A percentile compares a stretch with the other conserved stretches of the same genome.
Evolutionary conservation across 2,329 filamentous ascomycete species (phyloP).

Genomic region (Fusarium subtropicale): DNA sequence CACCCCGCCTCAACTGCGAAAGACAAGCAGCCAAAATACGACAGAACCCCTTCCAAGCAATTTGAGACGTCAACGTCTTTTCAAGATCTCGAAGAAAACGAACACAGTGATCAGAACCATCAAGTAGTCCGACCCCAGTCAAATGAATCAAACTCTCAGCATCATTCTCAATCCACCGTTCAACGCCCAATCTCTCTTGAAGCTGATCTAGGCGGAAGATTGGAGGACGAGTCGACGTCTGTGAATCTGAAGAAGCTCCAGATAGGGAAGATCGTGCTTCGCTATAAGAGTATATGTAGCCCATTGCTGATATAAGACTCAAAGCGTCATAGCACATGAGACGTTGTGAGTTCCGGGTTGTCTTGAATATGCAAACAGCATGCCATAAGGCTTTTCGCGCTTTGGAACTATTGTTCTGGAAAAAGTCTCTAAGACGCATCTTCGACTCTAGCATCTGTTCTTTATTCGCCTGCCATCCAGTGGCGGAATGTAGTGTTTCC

Average conservation of each 20-base stretch:
- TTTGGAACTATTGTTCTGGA: rapidly evolving
- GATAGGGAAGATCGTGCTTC: rapidly evolving
- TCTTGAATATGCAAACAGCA: neutral
- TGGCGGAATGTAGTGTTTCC: neutral
- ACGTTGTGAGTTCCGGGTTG: rapidly evolving
- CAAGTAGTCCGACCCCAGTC: neutral
- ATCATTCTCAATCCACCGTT: neutral
- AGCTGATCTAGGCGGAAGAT: neutral
- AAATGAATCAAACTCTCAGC: neutral
- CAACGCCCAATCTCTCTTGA: rapidly evolving
- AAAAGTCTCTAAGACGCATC: rapidly evolving
- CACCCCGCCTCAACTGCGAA: neutral
- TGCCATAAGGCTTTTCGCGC: rapidly evolving
- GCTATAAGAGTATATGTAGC: neutral
- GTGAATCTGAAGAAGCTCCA: rapidly evolving
- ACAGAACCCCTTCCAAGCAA: neutral
- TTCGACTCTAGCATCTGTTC: neutral
- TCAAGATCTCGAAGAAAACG: neutral
- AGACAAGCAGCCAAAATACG: neutral
- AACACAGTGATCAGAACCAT: neutral
- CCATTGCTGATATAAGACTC: neutral
- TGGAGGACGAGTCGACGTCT: rapidly evolving
- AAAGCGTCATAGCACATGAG: neutral
- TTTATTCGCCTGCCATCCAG: slow-evolving; percentile 1
- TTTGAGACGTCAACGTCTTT: neutral